Conservation (phyloP, 1,284 basidiomycete genomes). For the Irpex sp. region DNA sequence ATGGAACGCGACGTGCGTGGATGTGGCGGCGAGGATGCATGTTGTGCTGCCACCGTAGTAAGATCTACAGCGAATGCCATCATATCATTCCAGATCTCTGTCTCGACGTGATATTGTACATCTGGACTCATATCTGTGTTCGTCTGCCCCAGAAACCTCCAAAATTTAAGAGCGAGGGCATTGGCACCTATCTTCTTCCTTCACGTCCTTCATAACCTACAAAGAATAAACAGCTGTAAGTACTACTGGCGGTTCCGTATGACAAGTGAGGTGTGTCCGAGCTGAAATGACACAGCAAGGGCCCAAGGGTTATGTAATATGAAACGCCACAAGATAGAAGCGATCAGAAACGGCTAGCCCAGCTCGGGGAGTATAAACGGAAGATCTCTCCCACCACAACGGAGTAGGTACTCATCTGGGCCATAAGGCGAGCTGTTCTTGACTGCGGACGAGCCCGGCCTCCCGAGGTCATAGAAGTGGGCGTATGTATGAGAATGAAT, state of each 20-base stretch:
- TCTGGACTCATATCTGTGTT: not conserved
- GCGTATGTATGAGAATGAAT: not conserved
- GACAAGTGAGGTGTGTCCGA: not conserved
- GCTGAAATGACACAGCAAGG: constrained; percentile 3
- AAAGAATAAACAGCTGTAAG: constrained; percentile 4
- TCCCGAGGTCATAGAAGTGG: not conserved
- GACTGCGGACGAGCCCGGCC: not conserved
- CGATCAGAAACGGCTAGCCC: constrained; percentile 9
- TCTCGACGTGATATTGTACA: not conserved
- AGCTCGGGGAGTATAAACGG: not conserved
- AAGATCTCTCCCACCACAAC: not conserved
- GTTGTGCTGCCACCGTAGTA: not conserved
- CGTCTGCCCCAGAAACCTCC: too few relatives aligned
- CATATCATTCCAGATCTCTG: not conserved
- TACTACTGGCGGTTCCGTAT: not conserved
- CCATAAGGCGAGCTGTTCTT: not conserved
- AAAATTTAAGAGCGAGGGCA: constrained; percentile 34
- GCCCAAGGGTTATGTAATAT: not conserved
- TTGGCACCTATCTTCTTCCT: constrained; percentile 64
- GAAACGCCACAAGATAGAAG: constrained; percentile 2
- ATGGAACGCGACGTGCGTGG: not conserved
- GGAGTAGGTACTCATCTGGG: not conserved
- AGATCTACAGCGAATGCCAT: not conserved
- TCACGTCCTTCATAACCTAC: constrained; percentile 65
- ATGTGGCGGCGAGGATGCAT: not conserved